Evolutionary conservation across 2,329 filamentous ascomycete species (phyloP).

Genomic region (Orbilia quercus): DNA sequence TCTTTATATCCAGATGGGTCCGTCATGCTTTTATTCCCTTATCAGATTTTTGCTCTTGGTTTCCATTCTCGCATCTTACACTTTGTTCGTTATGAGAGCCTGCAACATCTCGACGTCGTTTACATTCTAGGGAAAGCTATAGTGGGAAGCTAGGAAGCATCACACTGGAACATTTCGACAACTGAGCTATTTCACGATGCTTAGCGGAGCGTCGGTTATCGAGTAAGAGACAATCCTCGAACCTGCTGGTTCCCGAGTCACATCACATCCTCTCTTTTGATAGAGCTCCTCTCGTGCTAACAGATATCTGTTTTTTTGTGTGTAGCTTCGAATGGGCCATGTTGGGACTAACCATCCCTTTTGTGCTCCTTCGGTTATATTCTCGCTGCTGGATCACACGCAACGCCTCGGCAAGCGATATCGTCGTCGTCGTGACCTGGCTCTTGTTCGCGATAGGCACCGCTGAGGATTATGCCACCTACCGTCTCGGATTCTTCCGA

Average conservation of each 20-base stretch:
- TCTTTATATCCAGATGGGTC: conserved; percentile 44
- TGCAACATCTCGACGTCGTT: conserved; percentile 20
- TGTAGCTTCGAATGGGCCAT: conserved; percentile 53
- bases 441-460: conserved; percentile 51
- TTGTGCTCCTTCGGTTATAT: conserved; percentile 56
- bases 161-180: conserved; percentile 46
- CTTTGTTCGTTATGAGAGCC: conserved; percentile 41
- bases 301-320: conserved; percentile 4
- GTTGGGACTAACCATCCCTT: conserved; percentile 55
- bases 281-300: conserved; percentile 33
- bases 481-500: conserved; percentile 37
- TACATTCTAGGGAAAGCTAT: conserved; percentile 20
- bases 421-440: conserved; percentile 48
- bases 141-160: conserved; percentile 25
- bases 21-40: conserved; percentile 16
- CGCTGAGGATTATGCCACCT: conserved; percentile 38
- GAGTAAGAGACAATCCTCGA: conserved; percentile 39
- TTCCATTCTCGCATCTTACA: conserved; percentile 24
- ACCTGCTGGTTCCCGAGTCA: conserved; percentile 38
- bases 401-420: conserved; percentile 51
- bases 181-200: conserved; percentile 49
- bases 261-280: conserved; percentile 6
- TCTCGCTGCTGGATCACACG: conserved; percentile 56
- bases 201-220: conserved; percentile 45
- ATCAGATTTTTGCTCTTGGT: conserved; percentile 20